Base-by-base conservation (phyloP, 176 grass and related monocot species). In the Metroxylon sagu region DNA sequence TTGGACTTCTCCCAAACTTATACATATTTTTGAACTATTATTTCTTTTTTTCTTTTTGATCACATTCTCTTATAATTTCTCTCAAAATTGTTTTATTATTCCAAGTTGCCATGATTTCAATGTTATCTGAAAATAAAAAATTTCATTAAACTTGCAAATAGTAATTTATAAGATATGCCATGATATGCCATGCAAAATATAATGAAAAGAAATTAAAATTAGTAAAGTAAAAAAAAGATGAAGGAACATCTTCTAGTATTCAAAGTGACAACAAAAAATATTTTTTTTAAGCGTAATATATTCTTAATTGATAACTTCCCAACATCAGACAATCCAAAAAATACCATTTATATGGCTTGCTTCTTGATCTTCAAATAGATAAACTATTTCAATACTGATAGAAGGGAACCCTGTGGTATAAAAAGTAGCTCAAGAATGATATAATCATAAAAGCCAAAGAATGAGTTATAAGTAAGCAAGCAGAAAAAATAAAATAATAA, bases 241-340 rank as follows among this genome's bases (percentile, higher is more conserved):
- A 56, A 53, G 50, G 10, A 55, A 8, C 23, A 35, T n/a, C n/a
- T n/a, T 19, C 23, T 49, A 17, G 3, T 12, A 52, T 29, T 30
- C 54, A 62, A 15, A 62, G 8, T 54, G 26, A 19, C 14, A 29
- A 29, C 60, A 60, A 64, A 4, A 57, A 67, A 79, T 88, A 96
- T 87, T 85, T 65, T 96, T 66, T 96, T 96, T 7, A 87, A 87
- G 39, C 92, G 92, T 52, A 96, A 78, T 29, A 87, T 96, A 43
- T 96, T 96, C 62, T 90, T 96, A 76, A 90, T 87, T 72, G 92
- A 96, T 48, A 86, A 95, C 68, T 95, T 95, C 49, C 90, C 90
- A 74, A 95, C 86, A 76, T 95, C 90, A 65, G 90, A 86, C 69
- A 90, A 95, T 68, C 90, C n/a, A 86, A 79, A 95, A 71, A 95